Base-by-base conservation (phyloP, 257 asterid genomes). In the Solanum acaule region DNA sequence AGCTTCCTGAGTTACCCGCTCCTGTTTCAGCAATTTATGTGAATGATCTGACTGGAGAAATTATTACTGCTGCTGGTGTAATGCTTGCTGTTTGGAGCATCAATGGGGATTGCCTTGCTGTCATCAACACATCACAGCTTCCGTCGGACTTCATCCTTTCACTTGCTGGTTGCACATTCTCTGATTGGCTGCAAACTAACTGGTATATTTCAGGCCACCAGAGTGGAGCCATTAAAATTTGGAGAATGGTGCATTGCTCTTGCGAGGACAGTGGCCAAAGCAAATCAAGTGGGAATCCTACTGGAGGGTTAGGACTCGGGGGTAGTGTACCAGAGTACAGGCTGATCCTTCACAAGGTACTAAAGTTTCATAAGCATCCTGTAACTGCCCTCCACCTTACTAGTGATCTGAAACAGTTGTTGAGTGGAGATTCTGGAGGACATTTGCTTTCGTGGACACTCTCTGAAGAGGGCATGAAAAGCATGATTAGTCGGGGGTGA, bases 191-290 rank as follows among this genome's bases (percentile, higher is more conserved):
- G 83, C 96, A 96, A 82, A 92, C 95, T 9, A 91, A 90, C 86
- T 97, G 99, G 99, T 97, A 94, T 42, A 96, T 92, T 83, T 97
- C 99, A 0, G 99, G 99, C 61, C 99, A 97, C 93, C 98, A 96
- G 89, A 97, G 99, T 81, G 99, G 99, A n/a, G 98, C 99, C 11
- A 94, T 96, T 78, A 97, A 97, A 92, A 93, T 97, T 79, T 97
- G 99, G 99, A 95, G 93, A 90, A 93, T 95, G 98, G 96, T 97
- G 56, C 99, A 97, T 91, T 92, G 91, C 87, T 92, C 99, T 20
- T 89, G 90, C 20, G 94, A 94, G 86, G 98, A 93, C 84, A 89
- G 93, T 34, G 79, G 90, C 56, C 92, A 89, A 79, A 78, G 90
- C 33, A 95, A 95, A 90, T 91, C 90, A 86, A 76, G 87, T 9